phyloP scores from a whole-genome alignment of 768 basidiomycete species.

The Hypholoma sublateritium region DNA sequence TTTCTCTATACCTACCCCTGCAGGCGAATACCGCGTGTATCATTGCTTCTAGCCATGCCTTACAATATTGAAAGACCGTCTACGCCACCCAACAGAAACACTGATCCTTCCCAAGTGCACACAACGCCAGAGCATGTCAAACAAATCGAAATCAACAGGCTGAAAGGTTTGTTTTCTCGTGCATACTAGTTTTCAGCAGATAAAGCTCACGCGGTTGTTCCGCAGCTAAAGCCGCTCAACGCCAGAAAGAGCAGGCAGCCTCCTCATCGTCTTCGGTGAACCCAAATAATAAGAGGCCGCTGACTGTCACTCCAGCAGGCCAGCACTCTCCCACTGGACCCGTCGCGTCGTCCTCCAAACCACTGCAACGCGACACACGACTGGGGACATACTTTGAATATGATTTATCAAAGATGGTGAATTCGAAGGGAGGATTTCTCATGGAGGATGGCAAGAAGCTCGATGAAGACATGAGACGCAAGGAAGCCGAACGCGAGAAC shows the following conservation, averaged over 20 bases:
- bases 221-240: conserved; percentile 74
- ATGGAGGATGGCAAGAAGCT: conserved; percentile 85
- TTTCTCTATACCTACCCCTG: neutral
- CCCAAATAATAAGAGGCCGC: conserved; percentile 73
- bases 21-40: neutral
- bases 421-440: conserved; percentile 94
- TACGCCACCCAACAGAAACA: conserved; percentile 39
- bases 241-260: conserved; percentile 57
- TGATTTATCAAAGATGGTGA: conserved; percentile 95
- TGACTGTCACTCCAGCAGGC: conserved; percentile 38
- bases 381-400: conserved; percentile 95
- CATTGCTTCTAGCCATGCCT: conserved; percentile 17
- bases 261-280: conserved; percentile 51
- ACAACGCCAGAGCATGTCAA: conserved; percentile 64
- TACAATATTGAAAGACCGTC: conserved; percentile 24
- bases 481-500: conserved; percentile 80
- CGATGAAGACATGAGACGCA: conserved; percentile 71
- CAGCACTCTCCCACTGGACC: conserved; percentile 54
- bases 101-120: conserved; percentile 21
- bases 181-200: neutral
- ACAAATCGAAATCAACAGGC: conserved; percentile 74
- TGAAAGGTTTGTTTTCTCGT: conserved; percentile 57
- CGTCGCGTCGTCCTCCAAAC: conserved; percentile 45
- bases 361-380: conserved; percentile 71
- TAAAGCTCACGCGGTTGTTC: neutral